These are phyloP conservation scores for Colletotrichum ledebouriae DNA, from an alignment of 2,329 filamentous ascomycete species.

Conservation along the genomic window DNA sequence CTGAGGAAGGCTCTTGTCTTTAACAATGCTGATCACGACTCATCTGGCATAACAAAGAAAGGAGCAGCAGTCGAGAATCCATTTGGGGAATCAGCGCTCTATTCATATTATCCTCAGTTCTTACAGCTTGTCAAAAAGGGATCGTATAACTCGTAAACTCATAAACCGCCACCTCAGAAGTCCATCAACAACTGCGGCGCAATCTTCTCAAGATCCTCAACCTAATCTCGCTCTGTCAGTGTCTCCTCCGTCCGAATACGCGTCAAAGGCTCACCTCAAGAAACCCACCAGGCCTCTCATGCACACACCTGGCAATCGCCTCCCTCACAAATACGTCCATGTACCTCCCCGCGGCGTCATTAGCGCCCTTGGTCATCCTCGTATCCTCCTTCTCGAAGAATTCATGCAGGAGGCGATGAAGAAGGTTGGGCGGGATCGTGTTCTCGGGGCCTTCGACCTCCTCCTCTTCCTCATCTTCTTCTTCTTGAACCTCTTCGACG, in stretches of 20 bases:
- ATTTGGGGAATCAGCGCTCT: no score
- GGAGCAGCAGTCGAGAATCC: no score
- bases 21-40: no score
- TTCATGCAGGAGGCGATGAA: conserved; percentile 83
- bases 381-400: conserved; percentile 81
- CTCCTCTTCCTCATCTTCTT: conserved; percentile 46
- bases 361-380: conserved; percentile 82
- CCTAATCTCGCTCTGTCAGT: conserved; percentile 51
- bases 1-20: no score
- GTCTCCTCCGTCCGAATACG: not conserved
- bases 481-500: not conserved
- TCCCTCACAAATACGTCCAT: conserved; percentile 93
- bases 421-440: conserved; percentile 78
- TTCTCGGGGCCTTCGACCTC: conserved; percentile 55
- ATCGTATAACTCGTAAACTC: conserved; percentile 23
- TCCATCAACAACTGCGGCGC: conserved; percentile 89
- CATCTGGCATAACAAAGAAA: no score
- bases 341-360: conserved; percentile 83
- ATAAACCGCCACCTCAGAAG: conserved; percentile 66
- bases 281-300: conserved; percentile 78
- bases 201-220: conserved; percentile 91
- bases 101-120: no score
- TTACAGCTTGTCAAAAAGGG: not conserved
- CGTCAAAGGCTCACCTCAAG: conserved; percentile 72
- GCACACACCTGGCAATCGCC: conserved; percentile 83